Conservation (phyloP, 2,329 filamentous ascomycete species). For the Trematosphaeria pertusa region DNA sequence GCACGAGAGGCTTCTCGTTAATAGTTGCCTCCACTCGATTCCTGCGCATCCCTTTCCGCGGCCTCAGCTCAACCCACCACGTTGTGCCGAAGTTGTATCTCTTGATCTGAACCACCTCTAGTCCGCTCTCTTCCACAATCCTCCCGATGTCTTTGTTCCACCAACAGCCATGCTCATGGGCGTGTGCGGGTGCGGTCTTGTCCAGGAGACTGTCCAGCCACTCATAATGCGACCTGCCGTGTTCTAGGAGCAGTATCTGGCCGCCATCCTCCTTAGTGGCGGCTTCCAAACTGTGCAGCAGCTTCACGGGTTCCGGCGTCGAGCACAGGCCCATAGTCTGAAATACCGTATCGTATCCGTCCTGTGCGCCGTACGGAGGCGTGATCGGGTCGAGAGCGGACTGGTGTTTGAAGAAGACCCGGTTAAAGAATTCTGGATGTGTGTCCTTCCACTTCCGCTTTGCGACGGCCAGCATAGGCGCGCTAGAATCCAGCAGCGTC, state of each 20-base stretch:
- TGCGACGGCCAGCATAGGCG: constrained; percentile 57
- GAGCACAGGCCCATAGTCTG: constrained; percentile 62
- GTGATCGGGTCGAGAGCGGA: constrained; percentile 54
- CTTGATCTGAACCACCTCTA: constrained; percentile 55
- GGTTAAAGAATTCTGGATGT: constrained; percentile 46
- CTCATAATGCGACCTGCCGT: constrained; percentile 55
- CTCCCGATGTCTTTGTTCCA: constrained; percentile 60
- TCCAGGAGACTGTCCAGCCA: constrained; percentile 59
- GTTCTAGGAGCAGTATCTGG: constrained; percentile 57
- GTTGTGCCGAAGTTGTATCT: constrained; percentile 58
- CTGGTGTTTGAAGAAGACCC: constrained; percentile 52
- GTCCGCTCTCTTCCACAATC: constrained; percentile 55
- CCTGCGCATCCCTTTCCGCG: constrained; percentile 39
- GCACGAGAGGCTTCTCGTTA: too few relatives aligned
- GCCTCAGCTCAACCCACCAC: constrained; percentile 58
- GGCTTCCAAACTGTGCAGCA: constrained; percentile 54
- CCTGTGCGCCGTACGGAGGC: constrained; percentile 48
- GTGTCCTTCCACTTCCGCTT: constrained; percentile 56
- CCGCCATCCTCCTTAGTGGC: constrained; percentile 52
- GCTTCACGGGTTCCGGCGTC: constrained; percentile 52
- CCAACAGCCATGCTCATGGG: constrained; percentile 59
- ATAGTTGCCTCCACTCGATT: too few relatives aligned
- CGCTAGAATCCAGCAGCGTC: constrained; percentile 56
- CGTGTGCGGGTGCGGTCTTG: constrained; percentile 54
- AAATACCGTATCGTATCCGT: constrained; percentile 57